These are phyloP conservation scores for Paraglomus brasilianum DNA, from an alignment of 192 early-diverging fungal genomes.

Conservation along the genomic window DNA sequence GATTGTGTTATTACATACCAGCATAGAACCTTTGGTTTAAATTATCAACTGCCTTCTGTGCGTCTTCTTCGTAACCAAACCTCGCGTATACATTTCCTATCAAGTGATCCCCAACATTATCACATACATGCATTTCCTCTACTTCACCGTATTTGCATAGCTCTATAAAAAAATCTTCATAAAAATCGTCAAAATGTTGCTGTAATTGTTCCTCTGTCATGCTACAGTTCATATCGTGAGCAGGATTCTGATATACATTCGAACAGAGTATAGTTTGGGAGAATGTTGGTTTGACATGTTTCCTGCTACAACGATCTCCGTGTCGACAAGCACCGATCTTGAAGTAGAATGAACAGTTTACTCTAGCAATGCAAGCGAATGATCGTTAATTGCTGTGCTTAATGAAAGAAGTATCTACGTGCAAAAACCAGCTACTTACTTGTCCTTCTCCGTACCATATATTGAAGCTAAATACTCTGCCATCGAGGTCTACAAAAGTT, in stretches of 20 bases:
- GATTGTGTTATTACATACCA: conserved; percentile 40
- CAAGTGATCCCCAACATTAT: conserved; percentile 97
- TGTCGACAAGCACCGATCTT: conserved; percentile 99
- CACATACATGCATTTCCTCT: conserved; percentile 96
- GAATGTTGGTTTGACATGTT: conserved; percentile 96
- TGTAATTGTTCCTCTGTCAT: conserved; percentile 70
- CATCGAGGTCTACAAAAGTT: conserved; percentile 46
- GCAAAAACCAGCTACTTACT: conserved; percentile 49
- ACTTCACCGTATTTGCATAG: conserved; percentile 95
- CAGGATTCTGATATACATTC: conserved; percentile 95
- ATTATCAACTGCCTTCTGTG: conserved; percentile 85
- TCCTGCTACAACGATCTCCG: conserved; percentile 94
- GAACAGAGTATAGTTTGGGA: conserved; percentile 92
- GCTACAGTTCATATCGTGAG: conserved; percentile 63
- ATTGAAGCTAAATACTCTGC: conserved; percentile 85
- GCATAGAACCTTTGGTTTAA: conserved; percentile 96
- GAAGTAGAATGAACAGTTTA: conserved; percentile 99
- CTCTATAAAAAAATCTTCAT: conserved; percentile 95
- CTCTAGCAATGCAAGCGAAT: conserved; percentile 43
- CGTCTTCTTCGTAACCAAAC: conserved; percentile 90
- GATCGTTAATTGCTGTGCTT: neutral
- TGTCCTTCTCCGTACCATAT: conserved; percentile 98
- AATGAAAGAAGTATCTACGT: neutral
- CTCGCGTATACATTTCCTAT: conserved; percentile 96
- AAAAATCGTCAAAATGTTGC: conserved; percentile 94